phyloP scores from a whole-genome alignment of 2,329 filamentous ascomycete species.

The Chalaropsis ovoidea region DNA sequence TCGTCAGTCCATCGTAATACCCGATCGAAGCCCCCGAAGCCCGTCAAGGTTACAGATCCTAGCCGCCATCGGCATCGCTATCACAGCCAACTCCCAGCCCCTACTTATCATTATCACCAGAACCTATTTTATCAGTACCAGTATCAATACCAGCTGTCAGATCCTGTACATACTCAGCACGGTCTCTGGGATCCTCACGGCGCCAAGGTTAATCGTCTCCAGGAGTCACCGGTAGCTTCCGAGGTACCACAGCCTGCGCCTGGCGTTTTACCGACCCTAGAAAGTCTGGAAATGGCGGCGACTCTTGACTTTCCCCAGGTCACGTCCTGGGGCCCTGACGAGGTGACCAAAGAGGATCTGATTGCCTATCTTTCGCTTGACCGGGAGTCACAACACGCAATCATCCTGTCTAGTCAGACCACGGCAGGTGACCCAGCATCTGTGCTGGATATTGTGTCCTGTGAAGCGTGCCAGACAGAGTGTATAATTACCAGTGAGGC shows the following conservation, averaged over 20 bases:
- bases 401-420: background rate
- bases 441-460: background rate
- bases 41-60: background rate
- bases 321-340: background rate
- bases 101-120: background rate
- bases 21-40: background rate
- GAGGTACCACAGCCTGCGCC: background rate
- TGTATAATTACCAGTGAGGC: background rate
- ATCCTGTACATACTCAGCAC: too few species aligned
- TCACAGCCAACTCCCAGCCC: background rate
- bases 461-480: background rate
- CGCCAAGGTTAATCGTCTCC: too few species aligned
- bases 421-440: background rate
- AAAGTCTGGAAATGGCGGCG: background rate
- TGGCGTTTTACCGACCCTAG: background rate
- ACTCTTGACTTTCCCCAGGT: background rate
- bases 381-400: background rate
- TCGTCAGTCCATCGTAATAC: background rate
- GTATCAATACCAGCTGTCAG: background rate
- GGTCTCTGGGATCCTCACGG: too few species aligned
- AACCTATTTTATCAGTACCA: background rate
- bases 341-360: background rate
- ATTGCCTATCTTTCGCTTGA: background rate
- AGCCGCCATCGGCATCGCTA: background rate
- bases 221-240: background rate